Conservation (phyloP, 78 protist species). For the Paulinella micropora region DNA sequence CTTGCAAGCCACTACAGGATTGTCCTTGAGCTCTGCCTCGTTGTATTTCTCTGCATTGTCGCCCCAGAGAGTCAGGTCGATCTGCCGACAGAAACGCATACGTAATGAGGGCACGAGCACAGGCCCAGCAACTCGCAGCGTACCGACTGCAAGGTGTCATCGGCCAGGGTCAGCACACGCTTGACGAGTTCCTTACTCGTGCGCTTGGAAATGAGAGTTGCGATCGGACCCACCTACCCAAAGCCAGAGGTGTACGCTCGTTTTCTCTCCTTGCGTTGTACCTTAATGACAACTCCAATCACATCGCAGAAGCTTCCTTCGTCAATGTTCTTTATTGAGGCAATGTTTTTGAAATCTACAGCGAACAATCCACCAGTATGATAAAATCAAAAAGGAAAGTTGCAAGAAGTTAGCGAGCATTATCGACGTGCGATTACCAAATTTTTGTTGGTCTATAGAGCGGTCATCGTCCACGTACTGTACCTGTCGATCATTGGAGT, state of each 20-base stretch:
- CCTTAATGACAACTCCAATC: conserved; percentile 38
- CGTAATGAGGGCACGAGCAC: not conserved
- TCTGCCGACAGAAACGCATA: not conserved
- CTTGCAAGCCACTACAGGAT: not conserved
- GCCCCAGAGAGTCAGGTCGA: conserved; percentile 13
- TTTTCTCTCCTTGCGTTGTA: no score
- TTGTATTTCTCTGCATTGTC: not conserved
- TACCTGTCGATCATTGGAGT: no score
- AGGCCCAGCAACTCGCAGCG: not conserved
- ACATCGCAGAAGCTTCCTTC: conserved; percentile 16
- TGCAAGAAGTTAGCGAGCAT: no score
- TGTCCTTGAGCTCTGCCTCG: not conserved
- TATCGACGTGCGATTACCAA: no score
- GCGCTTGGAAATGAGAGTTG: not conserved
- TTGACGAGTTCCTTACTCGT: not conserved
- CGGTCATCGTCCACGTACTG: no score
- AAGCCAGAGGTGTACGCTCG: no score
- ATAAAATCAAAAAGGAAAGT: no score
- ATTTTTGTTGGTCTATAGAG: no score
- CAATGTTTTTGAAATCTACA: not conserved
- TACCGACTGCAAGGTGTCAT: conserved; percentile 8
- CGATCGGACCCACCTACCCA: not conserved
- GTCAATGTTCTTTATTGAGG: not conserved
- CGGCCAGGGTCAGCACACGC: conserved; percentile 14
- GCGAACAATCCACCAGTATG: no score